A percentile compares a stretch with the other conserved stretches of the same genome.
These are phyloP conservation scores for Stylosanthes scabra DNA, from an alignment of 331 rosid species.

Conservation along the genomic window DNA sequence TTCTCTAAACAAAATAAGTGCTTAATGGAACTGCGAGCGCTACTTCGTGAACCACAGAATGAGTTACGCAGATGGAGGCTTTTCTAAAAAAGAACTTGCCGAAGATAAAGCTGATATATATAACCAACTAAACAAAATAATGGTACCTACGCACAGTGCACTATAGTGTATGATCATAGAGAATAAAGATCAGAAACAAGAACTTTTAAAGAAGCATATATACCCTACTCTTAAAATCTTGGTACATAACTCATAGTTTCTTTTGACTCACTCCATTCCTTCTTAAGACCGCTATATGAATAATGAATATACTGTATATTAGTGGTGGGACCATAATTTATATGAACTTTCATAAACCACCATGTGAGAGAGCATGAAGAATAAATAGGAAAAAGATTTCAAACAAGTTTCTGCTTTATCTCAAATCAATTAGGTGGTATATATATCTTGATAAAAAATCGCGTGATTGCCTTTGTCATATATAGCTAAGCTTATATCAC, in stretches of 20 bases:
- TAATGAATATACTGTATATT: too few relatives aligned
- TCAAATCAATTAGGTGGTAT: neutral
- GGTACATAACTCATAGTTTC: neutral
- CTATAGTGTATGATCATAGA: too few relatives aligned
- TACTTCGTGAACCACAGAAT: neutral
- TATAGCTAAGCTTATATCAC: neutral
- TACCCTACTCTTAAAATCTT: neutral
- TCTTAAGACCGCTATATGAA: neutral
- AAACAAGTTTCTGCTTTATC: slow-evolving; percentile 28
- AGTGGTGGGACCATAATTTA: slow-evolving; percentile 14
- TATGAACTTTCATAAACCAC: slow-evolving; percentile 13
- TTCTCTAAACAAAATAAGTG: neutral
- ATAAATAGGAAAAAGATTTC: neutral
- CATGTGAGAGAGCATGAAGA: slow-evolving; percentile 7
- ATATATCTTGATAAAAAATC: slow-evolving; percentile 14
- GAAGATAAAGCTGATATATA: neutral
- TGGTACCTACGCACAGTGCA: too few relatives aligned
- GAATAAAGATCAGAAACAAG: neutral
- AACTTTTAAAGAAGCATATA: neutral
- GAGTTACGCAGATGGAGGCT: neutral
- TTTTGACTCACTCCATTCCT: slow-evolving; percentile 18
- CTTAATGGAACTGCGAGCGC: too few relatives aligned
- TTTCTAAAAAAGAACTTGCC: neutral
- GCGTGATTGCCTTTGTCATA: slow-evolving; percentile 31
- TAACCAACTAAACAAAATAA: neutral